phyloP scores from a whole-genome alignment of 2,329 filamentous ascomycete genomes.

The Geosmithia morbida region DNA sequence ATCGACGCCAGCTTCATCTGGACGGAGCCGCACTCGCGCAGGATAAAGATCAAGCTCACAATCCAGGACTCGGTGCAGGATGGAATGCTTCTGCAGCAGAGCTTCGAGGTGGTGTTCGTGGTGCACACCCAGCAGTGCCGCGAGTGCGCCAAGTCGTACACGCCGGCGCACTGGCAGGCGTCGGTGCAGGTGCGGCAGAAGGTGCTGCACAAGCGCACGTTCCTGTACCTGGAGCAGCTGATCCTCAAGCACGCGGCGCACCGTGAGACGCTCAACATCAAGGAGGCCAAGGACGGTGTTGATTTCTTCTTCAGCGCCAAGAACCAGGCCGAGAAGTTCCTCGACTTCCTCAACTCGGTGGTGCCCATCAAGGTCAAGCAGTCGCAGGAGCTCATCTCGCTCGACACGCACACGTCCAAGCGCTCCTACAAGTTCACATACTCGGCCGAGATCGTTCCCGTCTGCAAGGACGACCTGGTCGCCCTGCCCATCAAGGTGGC shows the following conservation, averaged over 20 bases:
- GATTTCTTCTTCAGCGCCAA: conserved; percentile 88
- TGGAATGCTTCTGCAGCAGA: conserved; percentile 67
- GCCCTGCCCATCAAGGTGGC: conserved; percentile 81
- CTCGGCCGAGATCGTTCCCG: conserved; percentile 77
- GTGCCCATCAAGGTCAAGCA: conserved; percentile 68
- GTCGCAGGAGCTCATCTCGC: conserved; percentile 69
- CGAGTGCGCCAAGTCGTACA: conserved; percentile 91
- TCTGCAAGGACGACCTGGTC: conserved; percentile 97
- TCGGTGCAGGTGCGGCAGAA: conserved; percentile 93
- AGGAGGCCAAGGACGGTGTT: conserved; percentile 87
- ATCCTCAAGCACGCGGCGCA: conserved; percentile 91
- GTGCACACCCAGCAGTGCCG: conserved; percentile 88
- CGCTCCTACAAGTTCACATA: conserved; percentile 93
- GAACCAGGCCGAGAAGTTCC: conserved; percentile 85
- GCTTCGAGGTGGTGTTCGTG: conserved; percentile 86
- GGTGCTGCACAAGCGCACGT: conserved; percentile 80
- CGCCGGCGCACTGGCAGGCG: conserved; percentile 89
- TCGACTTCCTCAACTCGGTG: conserved; percentile 78
- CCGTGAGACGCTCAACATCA: conserved; percentile 92
- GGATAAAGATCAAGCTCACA: conserved; percentile 90
- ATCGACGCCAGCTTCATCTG: conserved; percentile 95
- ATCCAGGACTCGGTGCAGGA: conserved; percentile 59
- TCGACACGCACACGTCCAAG: conserved; percentile 79
- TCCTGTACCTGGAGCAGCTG: conserved; percentile 69
- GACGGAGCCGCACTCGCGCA: conserved; percentile 91